phyloP scores from a whole-genome alignment of 208 protist genomes.

The Trypanosoma brucei region DNA sequence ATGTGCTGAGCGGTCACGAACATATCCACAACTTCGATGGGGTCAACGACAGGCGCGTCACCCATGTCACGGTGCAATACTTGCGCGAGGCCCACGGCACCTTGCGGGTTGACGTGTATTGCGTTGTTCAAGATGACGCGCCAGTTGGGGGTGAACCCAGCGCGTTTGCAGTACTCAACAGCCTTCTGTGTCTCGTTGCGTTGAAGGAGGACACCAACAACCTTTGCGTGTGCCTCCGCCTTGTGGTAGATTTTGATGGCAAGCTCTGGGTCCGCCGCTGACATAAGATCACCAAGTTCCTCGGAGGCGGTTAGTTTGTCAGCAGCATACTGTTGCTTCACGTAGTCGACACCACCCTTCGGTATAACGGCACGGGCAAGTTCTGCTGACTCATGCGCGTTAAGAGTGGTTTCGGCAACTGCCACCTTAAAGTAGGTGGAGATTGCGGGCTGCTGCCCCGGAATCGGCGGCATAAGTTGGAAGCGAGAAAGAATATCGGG shows the following conservation, averaged over 20 bases:
- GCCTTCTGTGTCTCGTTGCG: constrained; percentile 96
- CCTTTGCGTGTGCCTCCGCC: constrained; percentile 91
- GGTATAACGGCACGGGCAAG: constrained; percentile 94
- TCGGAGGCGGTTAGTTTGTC: constrained; percentile 98
- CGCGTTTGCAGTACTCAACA: constrained; percentile 96
- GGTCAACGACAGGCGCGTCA: constrained; percentile 67
- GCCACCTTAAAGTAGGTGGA: constrained; percentile 98
- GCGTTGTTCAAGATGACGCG: constrained; percentile 92
- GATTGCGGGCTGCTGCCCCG: constrained; percentile 92
- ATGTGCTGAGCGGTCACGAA: constrained; percentile 95
- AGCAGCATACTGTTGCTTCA: constrained; percentile 98
- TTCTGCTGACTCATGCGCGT: constrained; percentile 97
- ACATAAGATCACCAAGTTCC: constrained; percentile 98
- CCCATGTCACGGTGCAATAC: constrained; percentile 89
- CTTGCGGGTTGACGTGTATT: constrained; percentile 87
- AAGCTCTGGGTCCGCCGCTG: constrained; percentile 83
- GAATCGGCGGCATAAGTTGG: constrained; percentile 54
- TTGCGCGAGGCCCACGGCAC: constrained; percentile 88
- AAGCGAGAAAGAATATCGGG: constrained; percentile 96
- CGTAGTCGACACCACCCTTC: constrained; percentile 80
- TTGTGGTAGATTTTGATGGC: constrained; percentile 98
- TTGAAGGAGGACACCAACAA: constrained; percentile 92
- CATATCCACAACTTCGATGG: constrained; percentile 93
- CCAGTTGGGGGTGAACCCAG: constrained; percentile 96
- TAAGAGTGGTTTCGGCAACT: constrained; percentile 95